Evolutionary conservation across 2,329 filamentous ascomycete genomes (phyloP), one percentile per base, ranked within the genome.

Genomic region (Colletotrichum falcatum): DNA sequence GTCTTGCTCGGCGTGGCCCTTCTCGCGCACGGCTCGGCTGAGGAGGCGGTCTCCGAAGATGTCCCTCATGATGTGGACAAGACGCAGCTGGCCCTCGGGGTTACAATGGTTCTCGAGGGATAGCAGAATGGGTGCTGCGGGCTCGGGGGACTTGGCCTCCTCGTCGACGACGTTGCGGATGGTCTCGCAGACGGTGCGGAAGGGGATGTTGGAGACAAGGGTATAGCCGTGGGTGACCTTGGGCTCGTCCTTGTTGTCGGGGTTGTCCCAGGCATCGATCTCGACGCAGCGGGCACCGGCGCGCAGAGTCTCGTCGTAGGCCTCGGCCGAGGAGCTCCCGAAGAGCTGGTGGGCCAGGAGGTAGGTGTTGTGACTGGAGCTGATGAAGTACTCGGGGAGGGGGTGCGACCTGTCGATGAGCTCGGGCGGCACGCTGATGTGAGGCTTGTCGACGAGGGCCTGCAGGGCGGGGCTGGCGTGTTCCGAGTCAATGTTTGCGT

Each of bases 321-420:
- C 90, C 5, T 84, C 81, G 9, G 89, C 89, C 3, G 87, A 88
- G 1, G 89, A 91, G 28, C 82, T 82, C 5, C 91, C 91, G 74
- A 85, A 91, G 2, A 93, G 86, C 79, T 93, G 91, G 77, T 93
- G 89, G 0, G 90, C 91, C 75, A 90, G 83, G 33, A 93, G 82
- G 75, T 93, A 93, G 0, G 91, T 93, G 79, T 93, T 93, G 81
- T 93, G 91, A 73, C 89, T 91, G 5, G 90, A 92, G 79, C 89
- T 91, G 80, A 93, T 88, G 76, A 90, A 93, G 79, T 93, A 93
- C 73, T 92, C 89, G 1, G 90, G 87, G 28, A 93, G 80, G 1
- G 90, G 87, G 73, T 89, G 83, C 14, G 85, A 87, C 66, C 88
- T 82, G 75, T 91, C 88, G 11, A 85, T 84, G 16, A 90, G 78